Evolutionary conservation across 1,284 basidiomycete genomes (phyloP).

Genomic region (Ceratobasidium sp.): DNA sequence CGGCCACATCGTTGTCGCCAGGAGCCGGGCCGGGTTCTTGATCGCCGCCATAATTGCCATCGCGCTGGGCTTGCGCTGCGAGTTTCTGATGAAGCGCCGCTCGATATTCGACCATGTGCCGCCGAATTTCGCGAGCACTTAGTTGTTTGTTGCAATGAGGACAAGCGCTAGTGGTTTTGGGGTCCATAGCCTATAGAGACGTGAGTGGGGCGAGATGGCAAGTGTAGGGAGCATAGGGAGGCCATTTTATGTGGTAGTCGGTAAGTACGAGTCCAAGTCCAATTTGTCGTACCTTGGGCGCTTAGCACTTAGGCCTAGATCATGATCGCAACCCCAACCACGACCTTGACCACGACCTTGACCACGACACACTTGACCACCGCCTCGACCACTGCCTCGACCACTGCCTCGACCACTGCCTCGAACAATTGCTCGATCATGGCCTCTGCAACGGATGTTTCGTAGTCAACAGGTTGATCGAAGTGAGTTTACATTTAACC

Average conservation of each 20-base stretch:
- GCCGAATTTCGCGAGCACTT: not conserved
- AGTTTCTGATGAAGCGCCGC: not conserved
- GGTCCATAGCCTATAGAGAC: no score
- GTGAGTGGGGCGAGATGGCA: not conserved
- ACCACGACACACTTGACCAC: no score
- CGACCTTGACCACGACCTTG: not conserved
- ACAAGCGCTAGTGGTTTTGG: not conserved
- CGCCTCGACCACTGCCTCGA: no score
- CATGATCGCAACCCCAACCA: not conserved
- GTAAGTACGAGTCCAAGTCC: not conserved
- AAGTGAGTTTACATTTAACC: not conserved
- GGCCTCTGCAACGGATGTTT: no score
- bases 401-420: no score
- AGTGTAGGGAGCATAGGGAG: not conserved
- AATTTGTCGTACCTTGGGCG: not conserved
- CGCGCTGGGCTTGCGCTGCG: not conserved
- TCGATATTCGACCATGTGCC: not conserved
- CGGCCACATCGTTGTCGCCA: no score
- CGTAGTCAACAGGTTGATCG: not conserved
- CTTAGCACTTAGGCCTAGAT: not conserved
- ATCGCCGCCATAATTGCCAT: not conserved
- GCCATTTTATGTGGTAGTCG: no score
- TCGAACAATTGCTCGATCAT: no score
- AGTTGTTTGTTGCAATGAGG: not conserved
- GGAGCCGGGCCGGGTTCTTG: not conserved